Evolutionary conservation across 345 rosid species (phyloP).

Genomic region (Lepidium didymum): DNA sequence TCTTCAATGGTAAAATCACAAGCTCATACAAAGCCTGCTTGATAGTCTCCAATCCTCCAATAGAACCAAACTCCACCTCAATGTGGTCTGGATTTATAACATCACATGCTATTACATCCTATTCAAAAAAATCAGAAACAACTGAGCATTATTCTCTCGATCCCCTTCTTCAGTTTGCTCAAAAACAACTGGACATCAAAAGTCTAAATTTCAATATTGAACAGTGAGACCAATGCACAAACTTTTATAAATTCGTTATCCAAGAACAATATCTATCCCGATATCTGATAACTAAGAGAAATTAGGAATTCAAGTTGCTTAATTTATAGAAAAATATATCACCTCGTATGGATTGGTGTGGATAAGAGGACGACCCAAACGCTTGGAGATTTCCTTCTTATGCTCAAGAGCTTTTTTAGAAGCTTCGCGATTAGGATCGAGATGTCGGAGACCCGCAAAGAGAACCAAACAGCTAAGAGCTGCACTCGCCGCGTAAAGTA

Average conservation of each 20-base stretch:
- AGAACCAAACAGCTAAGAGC: conserved; percentile 84
- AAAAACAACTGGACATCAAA: background rate
- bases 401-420: conserved; percentile 87
- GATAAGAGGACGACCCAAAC: conserved; percentile 85
- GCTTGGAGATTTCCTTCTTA: conserved; percentile 86
- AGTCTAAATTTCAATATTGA: background rate
- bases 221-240: background rate
- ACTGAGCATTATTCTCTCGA: background rate
- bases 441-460: conserved; percentile 76
- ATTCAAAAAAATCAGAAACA: conserved; percentile 10
- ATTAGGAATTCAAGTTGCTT: background rate
- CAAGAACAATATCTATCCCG: background rate
- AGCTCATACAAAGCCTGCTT: conserved; percentile 81
- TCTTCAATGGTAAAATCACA: conserved; percentile 78
- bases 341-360: conserved; percentile 93
- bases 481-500: conserved; percentile 95
- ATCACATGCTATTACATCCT: conserved; percentile 98
- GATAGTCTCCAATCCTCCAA: conserved; percentile 80
- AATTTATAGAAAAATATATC: background rate
- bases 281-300: background rate
- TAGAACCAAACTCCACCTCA: conserved; percentile 84
- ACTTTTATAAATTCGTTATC: background rate
- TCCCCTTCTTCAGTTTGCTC: background rate
- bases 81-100: conserved; percentile 91
- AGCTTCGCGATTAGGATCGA: conserved; percentile 90